phyloP scores from a whole-genome alignment of 352 stramenopile species.

The Hyaloperonospora brassicae region DNA sequence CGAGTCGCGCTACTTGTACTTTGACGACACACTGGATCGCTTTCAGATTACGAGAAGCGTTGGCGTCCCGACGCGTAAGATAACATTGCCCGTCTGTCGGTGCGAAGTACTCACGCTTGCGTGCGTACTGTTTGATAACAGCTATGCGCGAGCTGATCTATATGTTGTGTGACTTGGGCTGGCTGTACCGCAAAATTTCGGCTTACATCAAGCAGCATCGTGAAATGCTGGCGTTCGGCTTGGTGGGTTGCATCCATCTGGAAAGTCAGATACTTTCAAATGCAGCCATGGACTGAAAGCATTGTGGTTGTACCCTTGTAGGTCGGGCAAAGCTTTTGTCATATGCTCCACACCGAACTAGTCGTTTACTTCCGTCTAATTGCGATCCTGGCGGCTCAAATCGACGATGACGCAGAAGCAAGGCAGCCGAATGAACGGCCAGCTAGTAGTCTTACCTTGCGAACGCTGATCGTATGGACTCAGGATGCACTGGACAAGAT shows the following conservation, averaged over 20 bases:
- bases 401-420: constrained; percentile 72
- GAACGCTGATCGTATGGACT: constrained; percentile 87
- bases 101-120: constrained; percentile 7
- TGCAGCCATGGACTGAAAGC: constrained; percentile 8
- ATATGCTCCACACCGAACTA: constrained; percentile 87
- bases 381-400: constrained; percentile 85
- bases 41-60: constrained; percentile 77
- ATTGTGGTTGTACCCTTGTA: constrained; percentile 15
- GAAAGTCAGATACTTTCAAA: background rate
- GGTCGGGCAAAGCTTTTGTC: constrained; percentile 85
- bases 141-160: constrained; percentile 79
- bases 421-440: constrained; percentile 34
- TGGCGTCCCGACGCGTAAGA: constrained; percentile 71
- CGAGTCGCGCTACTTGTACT: constrained; percentile 86
- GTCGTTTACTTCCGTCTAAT: constrained; percentile 91
- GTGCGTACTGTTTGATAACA: constrained; percentile 16
- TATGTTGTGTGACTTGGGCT: constrained; percentile 83
- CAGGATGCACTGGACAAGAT: constrained; percentile 84
- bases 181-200: constrained; percentile 84
- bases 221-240: constrained; percentile 62
- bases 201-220: constrained; percentile 71
- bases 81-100: background rate
- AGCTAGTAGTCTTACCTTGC: constrained; percentile 71
- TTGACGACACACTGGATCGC: constrained; percentile 61
- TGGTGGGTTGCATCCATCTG: constrained; percentile 34